Percentiles rank a stretch among this genome's conserved stretches.
phyloP scores from a whole-genome alignment of 192 early-diverging fungal species.

The Thamnidium elegans region DNA sequence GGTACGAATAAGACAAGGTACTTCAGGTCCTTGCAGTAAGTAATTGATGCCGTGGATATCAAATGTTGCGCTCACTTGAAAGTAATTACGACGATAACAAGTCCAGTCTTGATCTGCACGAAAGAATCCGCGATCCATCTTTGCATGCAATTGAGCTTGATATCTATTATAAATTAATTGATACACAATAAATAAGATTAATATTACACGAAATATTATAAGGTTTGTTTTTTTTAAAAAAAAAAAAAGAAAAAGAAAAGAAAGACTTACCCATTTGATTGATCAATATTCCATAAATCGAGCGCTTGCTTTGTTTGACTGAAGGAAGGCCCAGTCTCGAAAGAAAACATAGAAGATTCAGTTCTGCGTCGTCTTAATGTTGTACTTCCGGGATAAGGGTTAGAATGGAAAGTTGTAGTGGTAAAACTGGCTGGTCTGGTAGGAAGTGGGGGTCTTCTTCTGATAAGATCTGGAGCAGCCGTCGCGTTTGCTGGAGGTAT shows the following conservation, averaged over 20 bases:
- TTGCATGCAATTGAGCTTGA: conserved; percentile 59
- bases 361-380: conserved; percentile 39
- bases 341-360: conserved; percentile 40
- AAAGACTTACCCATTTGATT: conserved; percentile 40
- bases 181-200: conserved; percentile 19
- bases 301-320: conserved; percentile 60
- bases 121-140: conserved; percentile 87
- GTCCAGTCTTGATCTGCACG: conserved; percentile 80
- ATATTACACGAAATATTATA: not conserved
- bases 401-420: conserved; percentile 22
- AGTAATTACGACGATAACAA: conserved; percentile 94
- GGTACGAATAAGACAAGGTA: conserved; percentile 65
- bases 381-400: conserved; percentile 22
- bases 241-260: too few relatives aligned
- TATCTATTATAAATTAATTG: conserved; percentile 36
- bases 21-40: conserved; percentile 46
- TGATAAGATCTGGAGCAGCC: conserved; percentile 15
- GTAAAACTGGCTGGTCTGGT: conserved; percentile 22
- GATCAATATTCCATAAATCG: conserved; percentile 65
- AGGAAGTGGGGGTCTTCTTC: conserved; percentile 17
- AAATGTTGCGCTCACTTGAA: conserved; percentile 75
- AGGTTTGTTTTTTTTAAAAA: not conserved
- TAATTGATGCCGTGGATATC: conserved; percentile 28
- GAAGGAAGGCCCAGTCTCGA: conserved; percentile 68
- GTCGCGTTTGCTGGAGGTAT: not conserved